Evolutionary conservation across 306 rosid genomes (phyloP).

Genomic region (Castanea sativa): DNA sequence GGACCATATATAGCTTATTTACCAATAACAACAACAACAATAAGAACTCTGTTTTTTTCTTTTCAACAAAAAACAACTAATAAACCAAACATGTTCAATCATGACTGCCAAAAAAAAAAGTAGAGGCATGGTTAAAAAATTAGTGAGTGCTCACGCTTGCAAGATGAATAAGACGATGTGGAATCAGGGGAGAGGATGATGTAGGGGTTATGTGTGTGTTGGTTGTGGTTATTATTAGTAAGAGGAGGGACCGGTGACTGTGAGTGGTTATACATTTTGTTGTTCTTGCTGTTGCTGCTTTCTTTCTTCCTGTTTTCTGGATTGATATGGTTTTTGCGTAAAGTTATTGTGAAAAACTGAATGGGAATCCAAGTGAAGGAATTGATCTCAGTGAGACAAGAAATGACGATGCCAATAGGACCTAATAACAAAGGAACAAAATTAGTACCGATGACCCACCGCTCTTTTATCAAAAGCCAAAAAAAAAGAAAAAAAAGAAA

Average conservation of each 20-base stretch:
- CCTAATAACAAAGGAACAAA: background rate
- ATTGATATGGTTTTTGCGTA: background rate
- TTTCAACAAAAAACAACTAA: background rate
- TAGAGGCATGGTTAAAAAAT: background rate
- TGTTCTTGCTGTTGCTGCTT: background rate
- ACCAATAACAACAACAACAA: background rate
- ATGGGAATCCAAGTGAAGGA: background rate
- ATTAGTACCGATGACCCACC: background rate
- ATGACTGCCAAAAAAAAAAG: background rate
- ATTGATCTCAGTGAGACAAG: background rate
- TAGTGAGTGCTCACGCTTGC: slow-evolving; percentile 38
- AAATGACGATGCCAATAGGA: background rate
- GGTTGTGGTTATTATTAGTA: slow-evolving; percentile 2
- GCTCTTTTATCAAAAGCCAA: background rate
- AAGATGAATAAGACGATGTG: slow-evolving; percentile 25
- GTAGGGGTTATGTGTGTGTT: slow-evolving; percentile 36
- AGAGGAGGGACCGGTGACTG: slow-evolving; percentile 20
- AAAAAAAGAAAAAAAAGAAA: background rate
- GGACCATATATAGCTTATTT: background rate
- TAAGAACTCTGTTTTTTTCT: background rate
- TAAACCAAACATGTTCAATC: background rate
- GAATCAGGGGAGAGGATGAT: slow-evolving; percentile 31
- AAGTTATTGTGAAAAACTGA: background rate
- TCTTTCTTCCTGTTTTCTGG: background rate
- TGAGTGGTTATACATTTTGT: slow-evolving; percentile 27